These are phyloP conservation scores for Aspergillus niger DNA, from an alignment of 2,329 filamentous ascomycete species.

Conservation along the genomic window DNA sequence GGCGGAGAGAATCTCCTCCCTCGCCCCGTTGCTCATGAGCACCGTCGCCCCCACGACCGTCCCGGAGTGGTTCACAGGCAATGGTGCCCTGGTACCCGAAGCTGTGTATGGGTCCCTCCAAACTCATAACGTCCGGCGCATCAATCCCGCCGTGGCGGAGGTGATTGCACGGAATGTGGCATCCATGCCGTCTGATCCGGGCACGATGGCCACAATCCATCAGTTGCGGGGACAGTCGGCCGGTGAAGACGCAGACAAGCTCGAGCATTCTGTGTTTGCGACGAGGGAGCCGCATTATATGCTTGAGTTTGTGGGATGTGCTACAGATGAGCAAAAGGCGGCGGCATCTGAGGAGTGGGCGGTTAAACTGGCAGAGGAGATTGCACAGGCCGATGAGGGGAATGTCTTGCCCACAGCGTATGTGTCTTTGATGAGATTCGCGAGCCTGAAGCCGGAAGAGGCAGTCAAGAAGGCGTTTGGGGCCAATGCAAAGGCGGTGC, in stretches of 20 bases:
- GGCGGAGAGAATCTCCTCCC: conserved; percentile 16
- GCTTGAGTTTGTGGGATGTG: conserved; percentile 21
- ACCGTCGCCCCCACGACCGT: conserved; percentile 17
- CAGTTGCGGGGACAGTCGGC: conserved; percentile 21
- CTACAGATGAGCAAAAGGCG: not conserved
- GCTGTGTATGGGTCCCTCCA: conserved; percentile 5
- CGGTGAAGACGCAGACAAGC: not conserved
- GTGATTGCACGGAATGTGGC: conserved; percentile 6
- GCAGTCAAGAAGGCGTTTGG: conserved; percentile 22
- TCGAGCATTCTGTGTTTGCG: conserved; percentile 16
- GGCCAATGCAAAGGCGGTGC: conserved; percentile 17
- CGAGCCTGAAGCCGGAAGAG: not conserved
- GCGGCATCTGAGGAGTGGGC: conserved; percentile 16
- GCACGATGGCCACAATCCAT: conserved; percentile 21
- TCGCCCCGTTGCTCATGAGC: conserved; percentile 18
- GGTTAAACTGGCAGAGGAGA: not conserved
- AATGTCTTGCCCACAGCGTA: conserved; percentile 21
- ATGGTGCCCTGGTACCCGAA: conserved; percentile 5
- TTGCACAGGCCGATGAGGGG: conserved; percentile 7
- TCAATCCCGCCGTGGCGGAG: conserved; percentile 13
- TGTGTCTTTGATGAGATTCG: conserved; percentile 17
- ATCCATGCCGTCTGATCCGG: conserved; percentile 10
- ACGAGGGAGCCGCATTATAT: conserved; percentile 24
- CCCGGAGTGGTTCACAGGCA: conserved; percentile 10
- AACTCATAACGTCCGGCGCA: conserved; percentile 11